Evolutionary conservation across 805 yeast genomes (phyloP).

Genomic region (Tetrapisispora namnaoensis): DNA sequence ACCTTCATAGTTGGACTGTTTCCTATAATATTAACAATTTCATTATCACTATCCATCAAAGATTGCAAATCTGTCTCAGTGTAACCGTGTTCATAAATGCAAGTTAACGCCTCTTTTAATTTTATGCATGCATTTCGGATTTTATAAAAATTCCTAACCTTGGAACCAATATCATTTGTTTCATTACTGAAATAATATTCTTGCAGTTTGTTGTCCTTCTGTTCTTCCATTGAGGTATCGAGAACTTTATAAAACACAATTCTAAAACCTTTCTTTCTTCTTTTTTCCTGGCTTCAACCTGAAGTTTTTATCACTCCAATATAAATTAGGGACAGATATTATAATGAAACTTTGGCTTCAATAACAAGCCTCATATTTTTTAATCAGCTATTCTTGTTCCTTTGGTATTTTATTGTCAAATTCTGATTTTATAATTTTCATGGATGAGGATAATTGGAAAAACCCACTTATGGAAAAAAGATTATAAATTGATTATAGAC

Average conservation of each 20-base stretch:
- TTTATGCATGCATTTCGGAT: constrained; percentile 12
- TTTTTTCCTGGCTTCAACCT: no score
- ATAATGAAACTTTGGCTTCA: no score
- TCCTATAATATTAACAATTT: constrained; percentile 8
- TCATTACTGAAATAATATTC: no score
- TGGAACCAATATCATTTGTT: not conserved
- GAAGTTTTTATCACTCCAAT: no score
- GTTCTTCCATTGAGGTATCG: not conserved
- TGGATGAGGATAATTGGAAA: no score
- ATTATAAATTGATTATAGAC: no score
- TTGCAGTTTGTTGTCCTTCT: not conserved
- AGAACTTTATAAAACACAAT: not conserved
- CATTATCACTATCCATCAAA: constrained; percentile 1
- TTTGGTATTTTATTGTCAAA: no score
- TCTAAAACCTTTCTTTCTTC: not conserved
- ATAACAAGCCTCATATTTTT: no score
- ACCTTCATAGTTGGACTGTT: constrained; percentile 10
- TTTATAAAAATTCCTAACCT: constrained; percentile 11
- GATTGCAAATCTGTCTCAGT: constrained; percentile 4
- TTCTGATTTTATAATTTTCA: no score
- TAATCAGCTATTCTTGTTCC: no score
- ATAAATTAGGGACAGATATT: no score
- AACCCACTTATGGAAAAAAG: no score
- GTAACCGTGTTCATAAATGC: constrained; percentile 8
- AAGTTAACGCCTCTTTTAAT: constrained; percentile 9